Percentiles rank a stretch among this genome's conserved stretches.
Evolutionary conservation across 345 rosid species (phyloP).

Genomic region (Laguncularia racemosa): DNA sequence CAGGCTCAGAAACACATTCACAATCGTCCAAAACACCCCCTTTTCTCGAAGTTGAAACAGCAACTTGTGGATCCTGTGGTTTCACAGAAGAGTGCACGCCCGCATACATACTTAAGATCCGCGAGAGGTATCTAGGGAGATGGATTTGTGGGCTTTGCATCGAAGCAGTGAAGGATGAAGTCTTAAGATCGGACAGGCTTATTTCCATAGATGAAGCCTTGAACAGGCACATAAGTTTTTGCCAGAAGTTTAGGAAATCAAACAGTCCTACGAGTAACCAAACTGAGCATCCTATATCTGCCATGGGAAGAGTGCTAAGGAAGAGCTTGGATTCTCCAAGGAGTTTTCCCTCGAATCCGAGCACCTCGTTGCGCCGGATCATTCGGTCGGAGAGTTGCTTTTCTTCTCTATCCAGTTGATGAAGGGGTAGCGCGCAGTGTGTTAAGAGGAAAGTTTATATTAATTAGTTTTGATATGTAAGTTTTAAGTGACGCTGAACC

Average conservation of each 20-base stretch:
- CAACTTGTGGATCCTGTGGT: conserved; percentile 43
- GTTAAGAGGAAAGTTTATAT: too few relatives aligned
- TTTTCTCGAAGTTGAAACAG: conserved; percentile 25
- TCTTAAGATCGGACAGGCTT: conserved; percentile 25
- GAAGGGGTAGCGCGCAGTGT: too few relatives aligned
- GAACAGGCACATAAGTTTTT: conserved; percentile 31
- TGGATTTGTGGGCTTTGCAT: conserved; percentile 53
- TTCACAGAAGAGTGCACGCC: conserved; percentile 51
- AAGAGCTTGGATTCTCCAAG: conserved; percentile 43
- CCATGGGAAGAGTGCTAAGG: conserved; percentile 41
- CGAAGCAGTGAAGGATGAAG: conserved; percentile 50
- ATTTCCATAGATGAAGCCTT: conserved; percentile 48
- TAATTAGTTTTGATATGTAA: too few relatives aligned
- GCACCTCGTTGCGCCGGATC: conserved; percentile 25
- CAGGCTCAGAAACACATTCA: conserved; percentile 17
- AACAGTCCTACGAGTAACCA: conserved; percentile 10
- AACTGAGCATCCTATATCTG: conserved; percentile 55
- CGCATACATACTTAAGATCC: conserved; percentile 31
- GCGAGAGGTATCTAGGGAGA: conserved; percentile 36
- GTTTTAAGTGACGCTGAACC: too few relatives aligned
- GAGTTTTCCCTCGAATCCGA: conserved; percentile 24
- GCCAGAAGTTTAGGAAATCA: conserved; percentile 23
- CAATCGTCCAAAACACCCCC: not conserved
- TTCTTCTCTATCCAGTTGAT: too few relatives aligned
- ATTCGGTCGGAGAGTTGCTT: too few relatives aligned